These are phyloP conservation scores for Cadophora luteo-olivacea DNA, from an alignment of 2,329 filamentous ascomycete species.

Conservation along the genomic window DNA sequence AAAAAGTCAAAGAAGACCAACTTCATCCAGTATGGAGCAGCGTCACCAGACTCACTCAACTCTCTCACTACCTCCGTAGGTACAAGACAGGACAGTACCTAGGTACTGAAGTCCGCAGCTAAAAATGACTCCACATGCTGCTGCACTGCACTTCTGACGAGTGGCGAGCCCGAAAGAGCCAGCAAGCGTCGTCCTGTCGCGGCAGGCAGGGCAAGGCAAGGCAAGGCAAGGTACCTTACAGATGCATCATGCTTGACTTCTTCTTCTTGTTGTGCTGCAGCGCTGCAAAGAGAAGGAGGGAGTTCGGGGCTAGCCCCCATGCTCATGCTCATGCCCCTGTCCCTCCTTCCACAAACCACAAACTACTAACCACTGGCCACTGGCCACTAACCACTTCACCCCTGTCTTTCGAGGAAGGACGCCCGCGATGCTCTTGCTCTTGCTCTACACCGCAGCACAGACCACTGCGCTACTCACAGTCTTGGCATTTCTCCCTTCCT, in stretches of 20 bases:
- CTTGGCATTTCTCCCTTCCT: constrained; percentile 19
- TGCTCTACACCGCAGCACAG: not conserved
- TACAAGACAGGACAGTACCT: not conserved
- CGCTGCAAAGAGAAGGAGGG: not conserved
- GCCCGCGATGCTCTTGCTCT: not conserved
- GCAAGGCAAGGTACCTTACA: not conserved
- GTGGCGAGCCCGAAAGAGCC: not conserved
- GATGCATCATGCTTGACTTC: not conserved
- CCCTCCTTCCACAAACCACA: not conserved
- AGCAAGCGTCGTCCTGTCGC: too few relatives aligned
- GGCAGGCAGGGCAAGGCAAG: too few relatives aligned
- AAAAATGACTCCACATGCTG: not conserved
- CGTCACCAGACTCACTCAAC: not conserved
- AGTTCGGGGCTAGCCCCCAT: not conserved
- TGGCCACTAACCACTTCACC: not conserved
- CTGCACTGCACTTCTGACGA: not conserved
- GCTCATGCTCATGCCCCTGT: not conserved
- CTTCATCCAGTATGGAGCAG: not conserved
- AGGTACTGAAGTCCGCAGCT: not conserved
- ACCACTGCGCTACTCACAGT: constrained; percentile 1
- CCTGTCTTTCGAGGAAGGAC: not conserved
- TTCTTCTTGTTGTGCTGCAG: not conserved
- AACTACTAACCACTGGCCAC: not conserved
- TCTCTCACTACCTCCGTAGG: not conserved
- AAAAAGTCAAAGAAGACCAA: constrained; percentile 1